Conservation (phyloP, 345 rosid species). For the Barbarea vulgaris region DNA sequence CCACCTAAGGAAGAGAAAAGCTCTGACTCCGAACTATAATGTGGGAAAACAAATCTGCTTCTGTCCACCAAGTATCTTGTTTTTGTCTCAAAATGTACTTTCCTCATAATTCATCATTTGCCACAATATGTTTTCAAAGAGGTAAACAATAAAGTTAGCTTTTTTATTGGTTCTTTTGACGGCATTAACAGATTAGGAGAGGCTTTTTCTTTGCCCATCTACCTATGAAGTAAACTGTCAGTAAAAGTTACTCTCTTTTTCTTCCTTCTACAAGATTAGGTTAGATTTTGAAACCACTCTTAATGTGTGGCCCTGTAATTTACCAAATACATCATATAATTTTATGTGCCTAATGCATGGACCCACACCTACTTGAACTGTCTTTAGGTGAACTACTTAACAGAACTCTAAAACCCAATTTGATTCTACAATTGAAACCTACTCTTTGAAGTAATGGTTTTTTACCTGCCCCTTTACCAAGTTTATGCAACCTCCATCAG, state of each 20-base stretch:
- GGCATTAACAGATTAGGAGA: not conserved
- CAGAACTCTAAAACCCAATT: not conserved
- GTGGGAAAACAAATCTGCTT: not conserved
- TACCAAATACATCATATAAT: slow-evolving; percentile 8
- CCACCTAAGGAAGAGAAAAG: slow-evolving; percentile 71
- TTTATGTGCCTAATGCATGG: slow-evolving; percentile 14
- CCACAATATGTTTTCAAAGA: slow-evolving; percentile 7
- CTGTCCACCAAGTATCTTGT: not conserved
- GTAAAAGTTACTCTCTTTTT: slow-evolving; percentile 6
- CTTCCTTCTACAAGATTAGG: slow-evolving; percentile 25
- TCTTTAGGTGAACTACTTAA: slow-evolving; percentile 39
- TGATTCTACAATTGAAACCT: not conserved
- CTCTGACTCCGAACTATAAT: slow-evolving; percentile 51
- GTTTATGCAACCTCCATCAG: slow-evolving; percentile 20
- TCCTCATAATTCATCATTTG: not conserved
- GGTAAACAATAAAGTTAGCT: slow-evolving; percentile 2
- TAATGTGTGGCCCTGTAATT: slow-evolving; percentile 9
- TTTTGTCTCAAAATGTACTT: not conserved
- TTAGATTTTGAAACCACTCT: not conserved
- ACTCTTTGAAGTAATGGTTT: slow-evolving; percentile 20
- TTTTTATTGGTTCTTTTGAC: slow-evolving; percentile 5
- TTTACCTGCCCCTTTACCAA: slow-evolving; percentile 27
- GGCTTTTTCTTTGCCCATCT: not conserved
- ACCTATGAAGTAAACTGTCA: not conserved
- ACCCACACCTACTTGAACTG: not conserved